Evolutionary conservation across 192 early-diverging fungal genomes (phyloP).

Genomic region (Rhizoclosmatium globosum): DNA sequence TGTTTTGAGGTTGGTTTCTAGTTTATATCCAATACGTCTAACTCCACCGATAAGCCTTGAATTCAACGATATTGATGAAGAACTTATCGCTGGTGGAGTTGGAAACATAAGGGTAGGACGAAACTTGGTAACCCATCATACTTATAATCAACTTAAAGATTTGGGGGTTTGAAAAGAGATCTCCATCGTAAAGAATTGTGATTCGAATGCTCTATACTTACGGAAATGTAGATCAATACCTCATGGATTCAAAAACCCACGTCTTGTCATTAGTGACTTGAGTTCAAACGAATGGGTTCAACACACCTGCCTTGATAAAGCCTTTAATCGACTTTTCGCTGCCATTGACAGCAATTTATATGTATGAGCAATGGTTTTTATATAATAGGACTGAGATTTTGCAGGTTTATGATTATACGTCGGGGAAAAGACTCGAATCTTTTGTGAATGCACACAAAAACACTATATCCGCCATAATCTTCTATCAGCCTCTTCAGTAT

Average conservation of each 20-base stretch:
- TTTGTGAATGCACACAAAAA: constrained; percentile 50
- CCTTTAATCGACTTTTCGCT: constrained; percentile 51
- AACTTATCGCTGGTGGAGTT: constrained; percentile 56
- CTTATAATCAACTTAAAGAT: constrained; percentile 35
- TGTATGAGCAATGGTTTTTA: constrained; percentile 35
- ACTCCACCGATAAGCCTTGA: constrained; percentile 46
- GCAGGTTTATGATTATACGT: constrained; percentile 60
- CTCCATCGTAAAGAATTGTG: not conserved
- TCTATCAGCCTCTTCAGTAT: constrained; percentile 51
- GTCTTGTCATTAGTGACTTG: constrained; percentile 53
- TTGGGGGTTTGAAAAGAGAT: constrained; percentile 47
- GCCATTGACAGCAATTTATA: constrained; percentile 47
- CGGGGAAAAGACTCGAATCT: constrained; percentile 47
- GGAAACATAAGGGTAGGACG: constrained; percentile 53
- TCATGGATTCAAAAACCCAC: constrained; percentile 43
- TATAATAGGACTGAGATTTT: not conserved
- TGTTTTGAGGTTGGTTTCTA: constrained; percentile 48
- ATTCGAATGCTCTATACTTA: not conserved
- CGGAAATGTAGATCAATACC: constrained; percentile 11
- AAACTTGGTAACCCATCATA: constrained; percentile 38
- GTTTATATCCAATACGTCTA: not conserved
- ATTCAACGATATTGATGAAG: constrained; percentile 48
- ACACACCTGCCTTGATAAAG: constrained; percentile 34
- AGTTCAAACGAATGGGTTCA: constrained; percentile 56
- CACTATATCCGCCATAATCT: constrained; percentile 51